Evolutionary conservation across 805 yeast genomes (phyloP), one percentile per base, ranked within the genome.

Genomic region (Jamesozyma jinghongensis): DNA sequence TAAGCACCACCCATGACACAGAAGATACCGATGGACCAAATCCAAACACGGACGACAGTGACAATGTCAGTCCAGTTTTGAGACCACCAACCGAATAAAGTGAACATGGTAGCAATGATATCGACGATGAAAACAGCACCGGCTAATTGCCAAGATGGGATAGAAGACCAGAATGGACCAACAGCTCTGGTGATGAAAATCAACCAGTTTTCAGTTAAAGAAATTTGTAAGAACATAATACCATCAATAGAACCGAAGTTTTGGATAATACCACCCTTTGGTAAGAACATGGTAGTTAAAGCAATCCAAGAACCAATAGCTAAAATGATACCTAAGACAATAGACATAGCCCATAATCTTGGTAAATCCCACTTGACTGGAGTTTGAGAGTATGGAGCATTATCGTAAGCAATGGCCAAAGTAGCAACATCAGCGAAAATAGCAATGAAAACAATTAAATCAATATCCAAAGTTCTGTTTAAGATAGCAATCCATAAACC

Each of bases 351-450:
- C 96, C 96, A 86, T 71, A 86, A 77, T 78, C 92, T 81, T 70
- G 95, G 95, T 61, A 84, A 70, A 81, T 87, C 85, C 96, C 96
- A 86, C 72, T 86, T 87, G 58, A 87, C 96, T 57, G 96, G 96
- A 63, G 70, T 70, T 66, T 83, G 87, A 64, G 88, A 86, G 74
- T 73, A 86, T 57, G 96, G 96, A 72, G 96, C 96, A 61, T 86
- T 86, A 71, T 86, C 96, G 74, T 86, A 86, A 67, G 96, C 96
- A 76, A 86, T 86, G 61, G 96, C 92, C 63, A 86, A 75, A 63
- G 96, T 86, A 57, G 96, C 96, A 75, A 86, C 92, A 73, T 86
- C 95, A 64, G 95, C 96, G 67, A 86, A 86, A 65, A 86, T 87
- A 54, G 96, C 96, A 80, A 86, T 85, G 79, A 86, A 86, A 60